A percentile compares a stretch with the other conserved stretches of the same genome.
These are phyloP conservation scores for Cyberlindnera saturnus DNA, from an alignment of 805 yeast genomes.

Conservation along the genomic window DNA sequence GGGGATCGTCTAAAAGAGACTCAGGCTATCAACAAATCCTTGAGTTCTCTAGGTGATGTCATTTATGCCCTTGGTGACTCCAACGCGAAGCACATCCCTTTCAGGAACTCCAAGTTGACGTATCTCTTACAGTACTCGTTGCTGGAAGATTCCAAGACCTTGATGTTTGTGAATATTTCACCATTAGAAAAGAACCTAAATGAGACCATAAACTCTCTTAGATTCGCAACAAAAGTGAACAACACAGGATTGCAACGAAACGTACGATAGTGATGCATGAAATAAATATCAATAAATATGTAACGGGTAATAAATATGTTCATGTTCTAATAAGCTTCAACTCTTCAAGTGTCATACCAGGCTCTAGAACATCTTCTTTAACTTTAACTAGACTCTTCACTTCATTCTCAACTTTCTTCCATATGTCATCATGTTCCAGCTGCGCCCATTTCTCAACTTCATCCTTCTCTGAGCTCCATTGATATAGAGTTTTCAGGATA, in stretches of 20 bases:
- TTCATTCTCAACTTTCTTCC: conserved; percentile 31
- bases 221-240: conserved; percentile 85
- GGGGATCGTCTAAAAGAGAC: conserved; percentile 86
- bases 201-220: conserved; percentile 78
- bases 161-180: conserved; percentile 89
- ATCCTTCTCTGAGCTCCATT: conserved; percentile 29
- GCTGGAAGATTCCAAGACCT: conserved; percentile 79
- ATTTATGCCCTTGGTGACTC: conserved; percentile 62
- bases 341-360: conserved; percentile 9
- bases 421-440: conserved; percentile 25
- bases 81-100: conserved; percentile 64
- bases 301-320: neutral
- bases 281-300: conserved; percentile 7
- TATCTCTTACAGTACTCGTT: conserved; percentile 78
- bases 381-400: conserved; percentile 1
- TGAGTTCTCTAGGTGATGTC: conserved; percentile 87
- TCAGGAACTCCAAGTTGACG: conserved; percentile 90
- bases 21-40: conserved; percentile 79
- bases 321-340: conserved; percentile 11
- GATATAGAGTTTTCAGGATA: conserved; percentile 41
- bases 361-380: conserved; percentile 7
- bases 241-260: conserved; percentile 33
- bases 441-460: conserved; percentile 31
- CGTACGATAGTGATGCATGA: conserved; percentile 1
- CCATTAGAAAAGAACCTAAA: conserved; percentile 54